These are phyloP conservation scores for Zasmidium citrigriseum DNA, from an alignment of 2,329 filamentous ascomycete genomes.

Conservation along the genomic window DNA sequence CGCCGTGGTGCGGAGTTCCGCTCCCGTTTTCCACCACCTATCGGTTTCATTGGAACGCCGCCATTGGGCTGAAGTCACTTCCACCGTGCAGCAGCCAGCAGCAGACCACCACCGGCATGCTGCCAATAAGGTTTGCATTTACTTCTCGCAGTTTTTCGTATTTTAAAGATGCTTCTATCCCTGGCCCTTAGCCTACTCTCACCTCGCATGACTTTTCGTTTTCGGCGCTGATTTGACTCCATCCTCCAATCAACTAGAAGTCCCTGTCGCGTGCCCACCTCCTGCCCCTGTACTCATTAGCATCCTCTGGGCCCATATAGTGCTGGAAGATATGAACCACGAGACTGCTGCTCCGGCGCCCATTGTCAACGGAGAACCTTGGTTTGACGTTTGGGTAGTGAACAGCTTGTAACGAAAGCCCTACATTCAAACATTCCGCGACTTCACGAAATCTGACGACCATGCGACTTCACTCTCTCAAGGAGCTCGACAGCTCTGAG, in stretches of 20 bases:
- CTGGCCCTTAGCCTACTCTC: neutral
- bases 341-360: neutral
- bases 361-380: slow-evolving; percentile 8
- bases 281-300: neutral
- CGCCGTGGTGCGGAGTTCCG: neutral
- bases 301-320: neutral
- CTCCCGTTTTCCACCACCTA: neutral
- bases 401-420: slow-evolving; percentile 13
- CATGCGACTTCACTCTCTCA: slow-evolving; percentile 37
- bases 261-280: neutral
- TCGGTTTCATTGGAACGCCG: neutral
- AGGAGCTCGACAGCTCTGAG: slow-evolving; percentile 40
- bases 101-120: neutral
- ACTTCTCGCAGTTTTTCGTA: neutral
- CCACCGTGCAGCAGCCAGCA: neutral
- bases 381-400: slow-evolving; percentile 23
- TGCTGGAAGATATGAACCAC: neutral
- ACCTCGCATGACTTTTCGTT: neutral
- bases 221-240: neutral
- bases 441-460: neutral
- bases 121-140: neutral
- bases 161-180: neutral
- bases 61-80: neutral
- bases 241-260: neutral
- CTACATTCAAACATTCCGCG: neutral